A percentile compares a stretch with the other conserved stretches of the same genome.
Conservation (phyloP, 2,329 filamentous ascomycete species). For the Sphaerulina vaccinii region DNA sequence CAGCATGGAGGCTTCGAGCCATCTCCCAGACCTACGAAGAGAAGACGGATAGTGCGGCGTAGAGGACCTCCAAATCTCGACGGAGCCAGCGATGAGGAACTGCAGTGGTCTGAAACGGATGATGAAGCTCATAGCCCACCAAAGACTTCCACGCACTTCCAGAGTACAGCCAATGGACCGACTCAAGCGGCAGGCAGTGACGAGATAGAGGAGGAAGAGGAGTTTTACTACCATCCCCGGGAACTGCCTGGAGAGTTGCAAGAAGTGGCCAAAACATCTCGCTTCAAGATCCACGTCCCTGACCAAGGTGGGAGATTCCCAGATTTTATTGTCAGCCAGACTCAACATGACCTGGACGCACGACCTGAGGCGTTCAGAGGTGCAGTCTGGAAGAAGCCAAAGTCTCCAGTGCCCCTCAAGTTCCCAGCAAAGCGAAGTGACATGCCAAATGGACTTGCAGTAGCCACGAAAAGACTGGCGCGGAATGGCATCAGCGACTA, state of each 20-base stretch:
- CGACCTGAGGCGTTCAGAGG: constrained; percentile 48
- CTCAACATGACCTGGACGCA: constrained; percentile 40
- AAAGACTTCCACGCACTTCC: constrained; percentile 10
- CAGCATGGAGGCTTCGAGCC: constrained; percentile 33
- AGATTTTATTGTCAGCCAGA: constrained; percentile 46
- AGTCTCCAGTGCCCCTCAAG: constrained; percentile 4
- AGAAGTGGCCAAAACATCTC: constrained; percentile 36
- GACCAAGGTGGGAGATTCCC: constrained; percentile 41
- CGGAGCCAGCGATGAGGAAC: constrained; percentile 26
- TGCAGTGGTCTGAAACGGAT: constrained; percentile 23
- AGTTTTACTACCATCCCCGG: constrained; percentile 32
- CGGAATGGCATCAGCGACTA: constrained; percentile 21
- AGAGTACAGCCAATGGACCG: constrained; percentile 2
- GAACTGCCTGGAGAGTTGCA: constrained; percentile 25
- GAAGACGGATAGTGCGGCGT: constrained; percentile 25
- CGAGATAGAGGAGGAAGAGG: constrained; percentile 23
- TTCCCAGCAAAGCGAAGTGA: constrained; percentile 5
- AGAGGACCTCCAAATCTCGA: constrained; percentile 25
- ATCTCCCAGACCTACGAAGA: constrained; percentile 37
- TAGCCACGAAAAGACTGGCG: neutral
- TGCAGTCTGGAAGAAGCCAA: constrained; percentile 49
- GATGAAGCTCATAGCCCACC: constrained; percentile 26
- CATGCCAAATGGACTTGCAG: constrained; percentile 2
- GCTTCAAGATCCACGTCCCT: constrained; percentile 47
- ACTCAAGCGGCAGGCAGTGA: constrained; percentile 17